Evolutionary conservation across 192 early-diverging fungal genomes (phyloP), one percentile per base, ranked within the genome.

Genomic region (Entophlyctis luteolus): DNA sequence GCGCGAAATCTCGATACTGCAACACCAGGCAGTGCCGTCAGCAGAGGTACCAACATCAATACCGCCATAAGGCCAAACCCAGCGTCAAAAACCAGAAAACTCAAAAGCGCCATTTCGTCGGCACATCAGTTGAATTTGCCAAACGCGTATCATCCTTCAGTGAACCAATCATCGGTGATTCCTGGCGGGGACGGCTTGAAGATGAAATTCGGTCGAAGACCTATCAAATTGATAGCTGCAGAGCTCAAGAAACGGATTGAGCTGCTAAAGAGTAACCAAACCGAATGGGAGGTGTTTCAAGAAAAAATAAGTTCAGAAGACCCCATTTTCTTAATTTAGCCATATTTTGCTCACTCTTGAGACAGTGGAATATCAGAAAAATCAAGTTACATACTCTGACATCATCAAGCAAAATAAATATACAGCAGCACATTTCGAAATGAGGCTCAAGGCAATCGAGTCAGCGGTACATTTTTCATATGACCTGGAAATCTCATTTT

Each of bases 251-350:
- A 81, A 65, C 65, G 76, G 2, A 81, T 84, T 16, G 75, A 81
- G 22, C 59, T 37, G 14, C 65, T 84, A 2, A 81, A 79, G 47
- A 76, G 55, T 5, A 84, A 81, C 55, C 82, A 80, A 34, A 55
- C 60, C 12, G 77, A 84, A 38, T 84, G 82, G 82, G 82, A 84
- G 48, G 67, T 69, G 14, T 79, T 84, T 42, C 79, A 84, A 49
- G 60, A 62, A 4, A 59, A 59, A 60, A 81, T 84, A 20, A 20
- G 80, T 81, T 33, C 52, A 73, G 75, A 28, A 22, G 18, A 4
- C 4, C 20, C 39, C 25, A 2, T 48, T 36, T 37, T 42, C 4
- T 23, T 6, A 42, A 42, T n/a, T 42, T 12, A 23, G 46, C 12
- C 55, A 55, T 28, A 5, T 28, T 45, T 39, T 67, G 14, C 10